phyloP scores from a whole-genome alignment of 139 green algal species.

The Volvox africanus region DNA sequence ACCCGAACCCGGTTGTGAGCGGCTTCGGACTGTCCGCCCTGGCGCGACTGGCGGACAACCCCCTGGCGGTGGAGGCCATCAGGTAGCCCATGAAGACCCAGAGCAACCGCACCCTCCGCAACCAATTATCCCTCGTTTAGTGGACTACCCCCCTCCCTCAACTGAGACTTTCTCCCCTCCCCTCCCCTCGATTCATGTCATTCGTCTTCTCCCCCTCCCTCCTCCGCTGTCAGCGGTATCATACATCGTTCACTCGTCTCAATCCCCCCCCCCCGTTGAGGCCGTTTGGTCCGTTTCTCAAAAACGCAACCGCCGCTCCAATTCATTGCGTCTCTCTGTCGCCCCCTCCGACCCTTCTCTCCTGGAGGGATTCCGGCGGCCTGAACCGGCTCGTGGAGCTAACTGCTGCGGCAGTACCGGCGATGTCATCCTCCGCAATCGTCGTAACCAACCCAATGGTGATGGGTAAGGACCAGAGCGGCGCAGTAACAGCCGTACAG shows the following conservation, averaged over 20 bases:
- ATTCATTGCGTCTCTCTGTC: background rate
- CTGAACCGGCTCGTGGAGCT: conserved; percentile 47
- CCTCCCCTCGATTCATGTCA: background rate
- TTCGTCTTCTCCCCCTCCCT: background rate
- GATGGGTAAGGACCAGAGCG: too few species aligned
- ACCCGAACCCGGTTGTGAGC: conserved; percentile 33
- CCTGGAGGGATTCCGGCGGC: conserved; percentile 45
- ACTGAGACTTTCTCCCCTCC: too few species aligned
- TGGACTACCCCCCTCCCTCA: background rate
- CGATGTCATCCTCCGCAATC: background rate
- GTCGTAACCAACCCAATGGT: too few species aligned
- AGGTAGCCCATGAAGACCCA: conserved; percentile 10
- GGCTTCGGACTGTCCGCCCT: conserved; percentile 30
- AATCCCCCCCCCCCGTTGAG: too few species aligned
- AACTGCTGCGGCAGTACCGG: background rate
- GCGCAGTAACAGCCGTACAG: too few species aligned
- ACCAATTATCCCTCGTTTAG: background rate
- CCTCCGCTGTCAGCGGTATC: too few species aligned
- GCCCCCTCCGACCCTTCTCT: background rate
- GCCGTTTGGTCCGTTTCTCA: too few species aligned
- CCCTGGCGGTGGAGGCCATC: conserved; percentile 47
- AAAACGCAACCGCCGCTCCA: too few species aligned
- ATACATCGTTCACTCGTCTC: too few species aligned
- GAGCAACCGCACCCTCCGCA: background rate
- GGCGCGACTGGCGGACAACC: conserved; percentile 23